Conservation (phyloP, 1,284 basidiomycete genomes). For the Stygiomarasmius scandens region DNA sequence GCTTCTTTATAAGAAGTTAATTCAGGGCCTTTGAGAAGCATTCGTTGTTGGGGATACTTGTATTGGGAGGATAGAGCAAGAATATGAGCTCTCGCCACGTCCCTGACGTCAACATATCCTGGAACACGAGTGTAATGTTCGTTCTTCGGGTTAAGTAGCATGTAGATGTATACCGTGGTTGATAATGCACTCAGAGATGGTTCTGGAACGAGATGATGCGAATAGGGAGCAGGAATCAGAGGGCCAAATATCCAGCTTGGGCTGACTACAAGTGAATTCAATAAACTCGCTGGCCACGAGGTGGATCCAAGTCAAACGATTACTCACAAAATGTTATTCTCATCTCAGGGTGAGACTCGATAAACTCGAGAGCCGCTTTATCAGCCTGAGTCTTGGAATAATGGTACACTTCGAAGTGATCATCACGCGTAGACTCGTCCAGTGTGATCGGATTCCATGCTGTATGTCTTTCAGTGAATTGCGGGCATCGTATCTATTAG, state of each 20-base stretch:
- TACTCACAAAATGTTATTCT: constrained; percentile 5
- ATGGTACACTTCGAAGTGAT: background rate
- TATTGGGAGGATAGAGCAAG: background rate
- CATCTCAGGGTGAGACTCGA: background rate
- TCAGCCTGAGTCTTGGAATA: constrained; percentile 1
- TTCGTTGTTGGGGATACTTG: background rate
- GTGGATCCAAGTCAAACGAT: no score
- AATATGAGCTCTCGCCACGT: constrained; percentile 1
- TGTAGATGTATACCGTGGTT: background rate
- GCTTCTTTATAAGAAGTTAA: background rate
- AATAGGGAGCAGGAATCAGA: background rate
- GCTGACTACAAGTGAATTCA: background rate
- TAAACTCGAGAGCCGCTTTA: background rate
- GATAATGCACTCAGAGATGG: background rate
- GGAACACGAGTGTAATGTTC: background rate
- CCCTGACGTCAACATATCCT: constrained; percentile 2
- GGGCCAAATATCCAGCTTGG: constrained; percentile 7
- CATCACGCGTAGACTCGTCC: background rate
- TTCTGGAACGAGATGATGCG: background rate
- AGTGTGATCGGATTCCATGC: constrained; percentile 2
- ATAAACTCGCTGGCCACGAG: no score
- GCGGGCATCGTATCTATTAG: background rate
- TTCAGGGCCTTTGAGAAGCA: background rate
- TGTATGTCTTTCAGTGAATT: background rate
- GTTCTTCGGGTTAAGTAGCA: background rate